Evolutionary conservation across 2,329 filamentous ascomycete genomes (phyloP).

Genomic region (Lojkania enalia): DNA sequence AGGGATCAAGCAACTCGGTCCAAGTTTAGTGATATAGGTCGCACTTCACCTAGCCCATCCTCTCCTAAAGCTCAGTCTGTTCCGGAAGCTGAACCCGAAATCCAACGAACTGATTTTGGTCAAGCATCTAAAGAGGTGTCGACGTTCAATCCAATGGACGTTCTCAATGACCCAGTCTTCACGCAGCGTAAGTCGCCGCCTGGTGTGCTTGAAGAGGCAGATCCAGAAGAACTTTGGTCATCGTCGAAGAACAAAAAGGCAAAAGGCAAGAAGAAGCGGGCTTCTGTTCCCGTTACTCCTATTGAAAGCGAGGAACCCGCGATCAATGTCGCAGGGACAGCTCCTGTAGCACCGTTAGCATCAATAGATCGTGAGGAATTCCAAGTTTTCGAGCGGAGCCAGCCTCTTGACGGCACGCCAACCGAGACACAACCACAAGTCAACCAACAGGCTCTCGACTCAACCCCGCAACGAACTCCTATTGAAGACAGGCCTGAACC

Average conservation of each 20-base stretch:
- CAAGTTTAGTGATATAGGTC: conserved; percentile 34
- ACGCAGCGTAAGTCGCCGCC: conserved; percentile 37
- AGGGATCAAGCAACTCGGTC: conserved; percentile 33
- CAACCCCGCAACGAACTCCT: conserved; percentile 6
- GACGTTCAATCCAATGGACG: conserved; percentile 42
- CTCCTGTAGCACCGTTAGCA: too few species aligned
- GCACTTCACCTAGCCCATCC: conserved; percentile 32
- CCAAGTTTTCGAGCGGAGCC: not conserved
- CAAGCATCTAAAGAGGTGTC: conserved; percentile 35
- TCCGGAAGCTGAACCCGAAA: conserved; percentile 17
- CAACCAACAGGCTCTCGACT: not conserved
- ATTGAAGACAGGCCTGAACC: conserved; percentile 14
- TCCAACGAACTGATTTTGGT: conserved; percentile 40
- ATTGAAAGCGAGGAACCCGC: conserved; percentile 10
- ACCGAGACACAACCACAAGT: not conserved
- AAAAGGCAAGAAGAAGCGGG: conserved; percentile 49
- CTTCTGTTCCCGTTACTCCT: conserved; percentile 13
- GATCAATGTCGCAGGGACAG: too few species aligned
- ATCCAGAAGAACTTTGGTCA: conserved; percentile 40
- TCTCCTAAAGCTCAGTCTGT: conserved; percentile 27
- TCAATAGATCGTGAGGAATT: too few species aligned
- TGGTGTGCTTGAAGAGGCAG: conserved; percentile 40
- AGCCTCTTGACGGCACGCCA: not conserved
- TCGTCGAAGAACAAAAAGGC: conserved; percentile 53
- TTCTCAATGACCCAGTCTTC: conserved; percentile 44